phyloP scores from a whole-genome alignment of 1,139 yeast genomes.

The Geotrichum histeridarum region DNA sequence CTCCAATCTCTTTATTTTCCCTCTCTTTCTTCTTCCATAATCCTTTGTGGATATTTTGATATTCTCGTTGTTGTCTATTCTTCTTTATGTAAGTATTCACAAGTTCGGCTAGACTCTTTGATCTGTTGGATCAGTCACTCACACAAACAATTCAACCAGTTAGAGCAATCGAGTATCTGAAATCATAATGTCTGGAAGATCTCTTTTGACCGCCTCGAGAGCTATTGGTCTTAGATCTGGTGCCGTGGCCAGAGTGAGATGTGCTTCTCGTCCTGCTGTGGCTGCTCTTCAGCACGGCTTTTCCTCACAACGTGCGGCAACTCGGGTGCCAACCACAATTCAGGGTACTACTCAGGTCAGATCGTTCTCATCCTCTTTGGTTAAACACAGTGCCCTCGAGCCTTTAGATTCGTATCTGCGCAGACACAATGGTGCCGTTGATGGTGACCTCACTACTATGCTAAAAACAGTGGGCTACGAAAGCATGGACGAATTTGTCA shows the following conservation, averaged over 20 bases:
- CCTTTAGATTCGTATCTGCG: constrained; percentile 78
- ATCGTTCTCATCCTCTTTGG: background rate
- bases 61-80: background rate
- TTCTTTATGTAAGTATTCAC: background rate
- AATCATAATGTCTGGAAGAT: constrained; percentile 6
- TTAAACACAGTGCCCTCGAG: constrained; percentile 9
- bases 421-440: constrained; percentile 84
- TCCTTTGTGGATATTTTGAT: too few species aligned
- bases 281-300: background rate
- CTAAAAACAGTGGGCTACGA: constrained; percentile 58
- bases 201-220: constrained; percentile 7
- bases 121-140: background rate
- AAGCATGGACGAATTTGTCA: constrained; percentile 65
- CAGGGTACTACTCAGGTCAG: background rate
- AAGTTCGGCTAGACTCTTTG: background rate
- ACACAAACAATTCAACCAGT: background rate
- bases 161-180: background rate
- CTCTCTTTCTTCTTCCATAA: background rate
- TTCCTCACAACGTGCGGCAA: background rate
- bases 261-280: background rate
- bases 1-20: background rate
- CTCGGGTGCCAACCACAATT: background rate
- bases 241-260: constrained; percentile 2
- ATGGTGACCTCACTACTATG: constrained; percentile 63
- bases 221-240: background rate